Percentiles rank a stretch among this genome's conserved stretches.
Evolutionary conservation across 2,329 filamentous ascomycete species (phyloP).

Genomic region (Pseudophaeomoniella oleicola): DNA sequence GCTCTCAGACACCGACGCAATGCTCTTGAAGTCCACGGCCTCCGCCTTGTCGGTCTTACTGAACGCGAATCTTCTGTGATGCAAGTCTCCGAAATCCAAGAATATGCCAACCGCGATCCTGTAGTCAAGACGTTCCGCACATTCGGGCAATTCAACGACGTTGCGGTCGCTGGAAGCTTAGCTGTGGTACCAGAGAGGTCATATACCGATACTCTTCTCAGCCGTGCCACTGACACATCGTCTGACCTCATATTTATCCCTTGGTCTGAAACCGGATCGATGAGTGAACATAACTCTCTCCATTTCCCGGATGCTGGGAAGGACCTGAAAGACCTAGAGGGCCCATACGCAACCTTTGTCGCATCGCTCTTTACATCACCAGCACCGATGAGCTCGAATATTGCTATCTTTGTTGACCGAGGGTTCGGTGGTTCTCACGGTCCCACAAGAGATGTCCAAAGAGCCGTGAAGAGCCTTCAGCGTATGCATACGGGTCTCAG

Average conservation of each 20-base stretch:
- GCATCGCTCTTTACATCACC: conserved; percentile 42
- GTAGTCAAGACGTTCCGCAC: conserved; percentile 85
- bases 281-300: conserved; percentile 48
- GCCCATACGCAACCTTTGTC: conserved; percentile 61
- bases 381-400: conserved; percentile 41
- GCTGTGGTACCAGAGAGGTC: conserved; percentile 63
- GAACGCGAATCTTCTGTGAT: conserved; percentile 92
- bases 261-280: conserved; percentile 72
- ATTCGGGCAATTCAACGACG: conserved; percentile 69
- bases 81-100: conserved; percentile 73
- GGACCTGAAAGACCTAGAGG: conserved; percentile 14
- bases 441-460: conserved; percentile 4
- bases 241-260: conserved; percentile 70
- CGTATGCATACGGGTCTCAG: conserved; percentile 41
- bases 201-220: conserved; percentile 63
- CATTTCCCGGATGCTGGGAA: conserved; percentile 26
- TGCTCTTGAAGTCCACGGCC: conserved; percentile 60
- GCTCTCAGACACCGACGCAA: conserved; percentile 7
- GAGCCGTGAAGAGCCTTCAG: conserved; percentile 19
- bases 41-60: conserved; percentile 76
- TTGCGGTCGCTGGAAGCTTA: conserved; percentile 69
- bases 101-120: conserved; percentile 59
- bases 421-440: conserved; percentile 48
- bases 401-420: conserved; percentile 68
- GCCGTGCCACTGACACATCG: conserved; percentile 52